phyloP scores from a whole-genome alignment of 2,329 filamentous ascomycete genomes.

The Biscogniauxia marginata region DNA sequence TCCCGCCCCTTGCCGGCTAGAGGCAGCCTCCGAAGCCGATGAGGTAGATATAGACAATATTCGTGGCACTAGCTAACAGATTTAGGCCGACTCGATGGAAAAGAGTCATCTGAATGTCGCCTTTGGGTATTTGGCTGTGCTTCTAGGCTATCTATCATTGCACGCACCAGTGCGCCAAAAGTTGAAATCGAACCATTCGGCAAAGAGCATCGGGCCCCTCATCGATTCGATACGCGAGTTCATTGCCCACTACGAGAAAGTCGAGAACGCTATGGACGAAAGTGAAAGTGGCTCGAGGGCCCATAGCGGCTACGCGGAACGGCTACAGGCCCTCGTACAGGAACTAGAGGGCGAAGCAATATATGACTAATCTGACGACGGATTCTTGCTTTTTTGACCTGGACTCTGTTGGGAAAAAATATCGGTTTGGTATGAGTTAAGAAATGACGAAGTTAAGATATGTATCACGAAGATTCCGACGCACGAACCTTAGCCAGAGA shows the following conservation, averaged over 20 bases:
- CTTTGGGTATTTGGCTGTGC: slow-evolving; percentile 80
- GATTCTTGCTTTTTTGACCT: neutral
- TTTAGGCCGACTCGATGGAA: slow-evolving; percentile 66
- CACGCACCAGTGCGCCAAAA: slow-evolving; percentile 43
- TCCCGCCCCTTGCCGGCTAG: too few relatives aligned
- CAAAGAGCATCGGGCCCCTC: slow-evolving; percentile 45
- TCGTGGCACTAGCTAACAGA: slow-evolving; percentile 21
- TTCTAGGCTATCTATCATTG: slow-evolving; percentile 79
- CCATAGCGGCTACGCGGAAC: slow-evolving; percentile 35
- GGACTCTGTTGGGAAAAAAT: slow-evolving; percentile 5
- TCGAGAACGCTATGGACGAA: slow-evolving; percentile 39
- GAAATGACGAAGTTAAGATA: slow-evolving; percentile 2
- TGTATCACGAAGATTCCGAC: neutral
- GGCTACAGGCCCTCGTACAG: slow-evolving; percentile 40
- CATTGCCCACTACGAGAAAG: slow-evolving; percentile 48
- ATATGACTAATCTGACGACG: slow-evolving; percentile 20
- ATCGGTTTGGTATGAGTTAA: slow-evolving; percentile 5
- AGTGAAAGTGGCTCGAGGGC: slow-evolving; percentile 33
- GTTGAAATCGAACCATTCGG: slow-evolving; percentile 42
- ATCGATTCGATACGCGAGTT: slow-evolving; percentile 56
- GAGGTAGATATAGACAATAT: too few relatives aligned
- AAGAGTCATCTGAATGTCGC: slow-evolving; percentile 79
- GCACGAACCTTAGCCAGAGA: neutral
- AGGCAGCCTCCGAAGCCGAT: too few relatives aligned
- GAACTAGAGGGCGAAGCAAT: slow-evolving; percentile 35